These are phyloP conservation scores for Cutaneotrichosporon sp. DNA, from an alignment of 1,284 basidiomycete genomes.

Conservation along the genomic window DNA sequence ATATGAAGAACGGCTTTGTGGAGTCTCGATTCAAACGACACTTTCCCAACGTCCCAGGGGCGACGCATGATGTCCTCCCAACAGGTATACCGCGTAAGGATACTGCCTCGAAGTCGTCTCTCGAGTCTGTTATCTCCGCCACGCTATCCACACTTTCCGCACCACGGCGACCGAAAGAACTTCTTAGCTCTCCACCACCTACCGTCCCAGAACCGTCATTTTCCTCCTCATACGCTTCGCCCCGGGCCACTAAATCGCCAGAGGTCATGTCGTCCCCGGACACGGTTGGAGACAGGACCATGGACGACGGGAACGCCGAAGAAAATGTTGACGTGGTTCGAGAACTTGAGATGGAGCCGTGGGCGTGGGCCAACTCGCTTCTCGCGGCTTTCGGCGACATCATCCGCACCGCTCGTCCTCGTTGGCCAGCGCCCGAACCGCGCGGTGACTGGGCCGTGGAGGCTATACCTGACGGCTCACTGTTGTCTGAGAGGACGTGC, in stretches of 20 bases:
- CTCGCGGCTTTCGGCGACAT: slow-evolving; percentile 5
- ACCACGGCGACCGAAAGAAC: not conserved
- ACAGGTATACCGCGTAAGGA: not conserved
- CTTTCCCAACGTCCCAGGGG: slow-evolving; percentile 25
- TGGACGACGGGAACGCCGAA: not conserved
- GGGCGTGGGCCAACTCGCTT: slow-evolving; percentile 18
- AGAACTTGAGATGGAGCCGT: slow-evolving; percentile 9
- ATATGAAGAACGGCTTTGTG: slow-evolving; percentile 36
- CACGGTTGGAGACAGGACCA: slow-evolving; percentile 5
- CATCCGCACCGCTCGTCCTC: not conserved
- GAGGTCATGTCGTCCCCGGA: slow-evolving; percentile 6
- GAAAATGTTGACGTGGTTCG: slow-evolving; percentile 3
- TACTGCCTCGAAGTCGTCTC: not conserved
- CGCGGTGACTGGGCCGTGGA: not conserved
- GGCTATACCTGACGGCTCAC: not conserved
- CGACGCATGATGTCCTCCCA: slow-evolving; percentile 7
- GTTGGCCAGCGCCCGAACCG: too few relatives aligned
- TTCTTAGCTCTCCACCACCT: not conserved
- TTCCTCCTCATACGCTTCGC: not conserved
- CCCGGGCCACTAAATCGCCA: not conserved
- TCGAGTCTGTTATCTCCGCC: slow-evolving; percentile 9
- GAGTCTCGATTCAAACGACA: slow-evolving; percentile 24
- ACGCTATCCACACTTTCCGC: not conserved
- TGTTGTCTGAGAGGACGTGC: slow-evolving; percentile 1
- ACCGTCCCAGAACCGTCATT: not conserved